Percentiles rank a stretch among this genome's conserved stretches.
Evolutionary conservation across 257 asterid species (phyloP).

Genomic region (Forsythia viridissima): DNA sequence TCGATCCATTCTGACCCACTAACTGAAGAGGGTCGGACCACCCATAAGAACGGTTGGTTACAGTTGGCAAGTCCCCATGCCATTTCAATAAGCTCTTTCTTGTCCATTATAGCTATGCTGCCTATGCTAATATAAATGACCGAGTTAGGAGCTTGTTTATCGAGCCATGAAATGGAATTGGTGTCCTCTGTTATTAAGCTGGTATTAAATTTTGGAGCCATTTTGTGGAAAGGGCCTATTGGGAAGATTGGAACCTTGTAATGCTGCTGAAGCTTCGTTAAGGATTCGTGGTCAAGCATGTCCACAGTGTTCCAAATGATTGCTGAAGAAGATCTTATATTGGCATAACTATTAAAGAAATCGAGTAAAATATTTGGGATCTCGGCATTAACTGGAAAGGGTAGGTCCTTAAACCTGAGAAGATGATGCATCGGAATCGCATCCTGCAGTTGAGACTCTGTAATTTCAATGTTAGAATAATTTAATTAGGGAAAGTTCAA

Average conservation of each 20-base stretch:
- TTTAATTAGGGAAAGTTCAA: background rate
- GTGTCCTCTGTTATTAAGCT: constrained; percentile 28
- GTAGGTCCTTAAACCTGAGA: constrained; percentile 38
- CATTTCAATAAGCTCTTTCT: constrained; percentile 29
- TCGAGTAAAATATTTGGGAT: constrained; percentile 1
- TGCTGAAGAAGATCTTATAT: constrained; percentile 24
- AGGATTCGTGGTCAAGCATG: constrained; percentile 25
- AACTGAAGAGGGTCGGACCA: constrained; percentile 20
- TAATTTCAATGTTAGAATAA: background rate
- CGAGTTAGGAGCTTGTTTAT: constrained; percentile 24
- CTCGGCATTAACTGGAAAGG: background rate
- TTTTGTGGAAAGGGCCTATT: constrained; percentile 41
- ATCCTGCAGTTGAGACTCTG: constrained; percentile 34
- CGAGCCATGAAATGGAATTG: constrained; percentile 32
- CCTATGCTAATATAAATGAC: constrained; percentile 41
- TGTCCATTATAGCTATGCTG: constrained; percentile 21
- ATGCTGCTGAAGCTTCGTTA: constrained; percentile 18
- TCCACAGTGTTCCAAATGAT: constrained; percentile 34
- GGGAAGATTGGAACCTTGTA: constrained; percentile 34
- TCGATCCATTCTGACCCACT: constrained; percentile 17
- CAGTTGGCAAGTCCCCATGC: constrained; percentile 37
- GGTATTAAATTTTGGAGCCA: constrained; percentile 12
- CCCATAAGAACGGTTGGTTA: constrained; percentile 37
- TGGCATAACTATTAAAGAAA: background rate
- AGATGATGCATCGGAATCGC: constrained; percentile 26